Percentiles rank a stretch among this genome's conserved stretches.
These are phyloP conservation scores for Venturia effusa DNA, from an alignment of 2,329 filamentous ascomycete genomes.

Conservation along the genomic window DNA sequence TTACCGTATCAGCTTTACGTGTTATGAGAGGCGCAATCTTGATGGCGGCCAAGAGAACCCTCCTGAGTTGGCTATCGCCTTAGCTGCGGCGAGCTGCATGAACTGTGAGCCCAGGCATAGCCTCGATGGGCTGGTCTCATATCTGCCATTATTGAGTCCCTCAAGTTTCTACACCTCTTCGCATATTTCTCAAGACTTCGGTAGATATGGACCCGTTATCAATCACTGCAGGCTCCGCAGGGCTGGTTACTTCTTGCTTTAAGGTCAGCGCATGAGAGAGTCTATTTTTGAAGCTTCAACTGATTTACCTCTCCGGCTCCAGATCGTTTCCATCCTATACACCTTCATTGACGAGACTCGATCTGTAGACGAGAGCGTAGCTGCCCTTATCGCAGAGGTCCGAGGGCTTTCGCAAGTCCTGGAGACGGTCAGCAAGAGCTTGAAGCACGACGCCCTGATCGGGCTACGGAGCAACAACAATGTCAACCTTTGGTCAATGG, in stretches of 20 bases:
- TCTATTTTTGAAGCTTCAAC: not conserved
- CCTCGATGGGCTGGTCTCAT: not conserved
- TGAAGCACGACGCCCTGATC: not conserved
- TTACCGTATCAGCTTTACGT: not conserved
- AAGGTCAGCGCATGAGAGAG: not conserved
- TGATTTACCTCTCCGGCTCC: not conserved
- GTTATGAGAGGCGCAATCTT: not conserved
- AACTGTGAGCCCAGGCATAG: not conserved
- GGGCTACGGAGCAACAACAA: not conserved
- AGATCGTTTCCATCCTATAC: not conserved
- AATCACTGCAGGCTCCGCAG: not conserved
- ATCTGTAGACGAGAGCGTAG: not conserved
- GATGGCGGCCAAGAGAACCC: not conserved
- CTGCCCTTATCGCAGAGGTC: conserved; percentile 1
- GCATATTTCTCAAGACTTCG: not conserved
- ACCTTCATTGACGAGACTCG: conserved; percentile 4
- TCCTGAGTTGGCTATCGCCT: not conserved
- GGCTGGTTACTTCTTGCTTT: not conserved
- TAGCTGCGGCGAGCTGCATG: not conserved
- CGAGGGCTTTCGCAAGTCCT: not conserved
- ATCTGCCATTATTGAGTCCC: not conserved
- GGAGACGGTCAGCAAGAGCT: not conserved
- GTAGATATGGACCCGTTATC: conserved; percentile 1
- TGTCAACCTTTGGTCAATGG: not conserved
- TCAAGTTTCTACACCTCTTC: not conserved